phyloP scores from a whole-genome alignment of 2,329 filamentous ascomycete species.

The Phaeoacremonium minimum region DNA sequence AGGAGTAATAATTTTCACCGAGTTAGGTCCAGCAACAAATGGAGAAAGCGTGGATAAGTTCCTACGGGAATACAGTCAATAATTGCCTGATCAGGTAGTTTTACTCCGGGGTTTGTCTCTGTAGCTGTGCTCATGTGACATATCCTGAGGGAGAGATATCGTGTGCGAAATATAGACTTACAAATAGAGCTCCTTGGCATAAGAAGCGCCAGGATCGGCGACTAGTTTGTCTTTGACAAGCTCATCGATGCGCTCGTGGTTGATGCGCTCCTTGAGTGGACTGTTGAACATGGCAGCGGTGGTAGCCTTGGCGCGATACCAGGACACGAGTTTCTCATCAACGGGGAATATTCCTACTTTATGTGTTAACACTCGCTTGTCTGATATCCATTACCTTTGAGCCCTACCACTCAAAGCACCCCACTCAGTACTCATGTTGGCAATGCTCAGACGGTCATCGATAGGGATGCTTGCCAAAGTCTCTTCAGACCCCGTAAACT shows the following conservation, averaged over 20 bases:
- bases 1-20: slow-evolving; percentile 81
- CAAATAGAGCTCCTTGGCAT: slow-evolving; percentile 79
- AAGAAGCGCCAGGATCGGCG: slow-evolving; percentile 73
- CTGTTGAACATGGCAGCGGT: slow-evolving; percentile 56
- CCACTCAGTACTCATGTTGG: slow-evolving; percentile 83
- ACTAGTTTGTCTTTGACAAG: slow-evolving; percentile 61
- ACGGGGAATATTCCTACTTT: slow-evolving; percentile 80
- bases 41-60: slow-evolving; percentile 81
- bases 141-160: too few species aligned
- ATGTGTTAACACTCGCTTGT: too few species aligned
- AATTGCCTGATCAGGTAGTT: too few species aligned
- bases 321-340: slow-evolving; percentile 65
- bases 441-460: slow-evolving; percentile 69
- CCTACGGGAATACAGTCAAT: too few species aligned
- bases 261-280: slow-evolving; percentile 55
- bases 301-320: slow-evolving; percentile 76
- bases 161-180: too few species aligned
- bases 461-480: slow-evolving; percentile 70
- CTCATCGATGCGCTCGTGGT: slow-evolving; percentile 68
- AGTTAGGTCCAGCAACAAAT: slow-evolving; percentile 84
- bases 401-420: slow-evolving; percentile 33
- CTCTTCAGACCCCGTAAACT: slow-evolving; percentile 77
- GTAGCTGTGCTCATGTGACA: too few species aligned
- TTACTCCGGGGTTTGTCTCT: too few species aligned
- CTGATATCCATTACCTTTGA: too few species aligned